phyloP scores from a whole-genome alignment of 352 stramenopile genomes.

The Aphanomyces euteiches region DNA sequence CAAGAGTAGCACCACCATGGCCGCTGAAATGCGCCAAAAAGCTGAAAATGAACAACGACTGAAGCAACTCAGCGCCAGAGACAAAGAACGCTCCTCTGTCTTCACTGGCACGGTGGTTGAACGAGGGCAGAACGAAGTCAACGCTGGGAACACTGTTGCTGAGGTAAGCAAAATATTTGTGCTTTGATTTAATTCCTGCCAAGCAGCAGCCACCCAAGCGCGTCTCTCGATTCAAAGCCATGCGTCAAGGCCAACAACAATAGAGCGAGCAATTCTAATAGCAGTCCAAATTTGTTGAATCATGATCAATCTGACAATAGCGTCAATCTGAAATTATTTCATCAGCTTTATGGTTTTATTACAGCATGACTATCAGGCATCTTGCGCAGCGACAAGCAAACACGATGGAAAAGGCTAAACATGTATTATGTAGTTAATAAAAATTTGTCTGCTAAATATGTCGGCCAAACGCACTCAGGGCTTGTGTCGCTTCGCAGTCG shows the following conservation, averaged over 20 bases:
- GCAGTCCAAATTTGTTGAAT: too few relatives aligned
- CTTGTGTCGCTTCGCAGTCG: too few relatives aligned
- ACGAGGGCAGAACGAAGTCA: background rate
- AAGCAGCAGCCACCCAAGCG: constrained; percentile 67
- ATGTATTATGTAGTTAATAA: background rate
- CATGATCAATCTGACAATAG: too few relatives aligned
- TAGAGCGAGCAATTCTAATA: constrained; percentile 9
- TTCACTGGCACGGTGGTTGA: constrained; percentile 19
- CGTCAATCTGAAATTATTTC: too few relatives aligned
- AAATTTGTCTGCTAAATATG: background rate
- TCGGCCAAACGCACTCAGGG: background rate
- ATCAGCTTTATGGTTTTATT: too few relatives aligned
- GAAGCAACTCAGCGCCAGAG: background rate
- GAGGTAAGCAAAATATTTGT: too few relatives aligned
- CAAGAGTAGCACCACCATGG: constrained; percentile 57
- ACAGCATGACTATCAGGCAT: too few relatives aligned
- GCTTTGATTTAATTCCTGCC: background rate
- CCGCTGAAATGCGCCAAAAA: constrained; percentile 56
- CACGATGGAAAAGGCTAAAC: background rate
- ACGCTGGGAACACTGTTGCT: background rate
- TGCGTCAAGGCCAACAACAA: constrained; percentile 36
- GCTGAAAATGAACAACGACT: background rate
- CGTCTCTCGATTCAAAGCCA: constrained; percentile 70
- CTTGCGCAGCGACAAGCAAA: too few relatives aligned
- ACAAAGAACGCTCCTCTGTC: background rate